Evolutionary conservation across 305 asterid genomes (phyloP).

Genomic region (Fraxinus paxiana): DNA sequence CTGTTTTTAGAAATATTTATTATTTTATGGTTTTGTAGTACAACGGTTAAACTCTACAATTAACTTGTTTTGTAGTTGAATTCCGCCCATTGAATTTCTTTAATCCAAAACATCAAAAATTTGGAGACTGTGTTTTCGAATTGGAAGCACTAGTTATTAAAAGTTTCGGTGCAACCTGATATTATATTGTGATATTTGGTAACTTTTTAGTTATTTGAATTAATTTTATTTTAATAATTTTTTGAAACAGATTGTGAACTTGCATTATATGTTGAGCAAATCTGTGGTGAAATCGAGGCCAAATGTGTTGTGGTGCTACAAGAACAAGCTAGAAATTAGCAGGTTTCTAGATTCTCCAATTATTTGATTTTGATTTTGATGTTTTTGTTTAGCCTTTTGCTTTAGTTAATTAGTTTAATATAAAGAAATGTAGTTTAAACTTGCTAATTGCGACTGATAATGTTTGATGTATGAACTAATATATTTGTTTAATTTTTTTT

Average conservation of each 20-base stretch:
- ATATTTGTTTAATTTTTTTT: not conserved
- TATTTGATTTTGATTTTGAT: not conserved
- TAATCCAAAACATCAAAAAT: not conserved
- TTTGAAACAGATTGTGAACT: slow-evolving; percentile 56
- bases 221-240: not conserved
- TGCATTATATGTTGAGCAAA: slow-evolving; percentile 65
- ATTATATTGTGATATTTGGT: not conserved
- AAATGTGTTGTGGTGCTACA: slow-evolving; percentile 85
- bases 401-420: not conserved
- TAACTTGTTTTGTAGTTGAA: not conserved
- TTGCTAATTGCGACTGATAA: not conserved
- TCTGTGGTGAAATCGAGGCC: slow-evolving; percentile 65
- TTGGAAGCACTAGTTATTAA: not conserved
- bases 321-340: slow-evolving; percentile 88
- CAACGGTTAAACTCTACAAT: not conserved
- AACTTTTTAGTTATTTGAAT: not conserved
- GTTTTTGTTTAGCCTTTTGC: not conserved
- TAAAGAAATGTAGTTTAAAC: not conserved
- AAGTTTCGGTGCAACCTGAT: not conserved
- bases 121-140: not conserved
- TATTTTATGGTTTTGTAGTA: not conserved
- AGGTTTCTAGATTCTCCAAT: slow-evolving; percentile 37
- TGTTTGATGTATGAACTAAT: not conserved
- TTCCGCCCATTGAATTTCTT: not conserved
- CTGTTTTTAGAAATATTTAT: not conserved